Evolutionary conservation across 305 asterid species (phyloP).

Genomic region (Solanum chacoense): DNA sequence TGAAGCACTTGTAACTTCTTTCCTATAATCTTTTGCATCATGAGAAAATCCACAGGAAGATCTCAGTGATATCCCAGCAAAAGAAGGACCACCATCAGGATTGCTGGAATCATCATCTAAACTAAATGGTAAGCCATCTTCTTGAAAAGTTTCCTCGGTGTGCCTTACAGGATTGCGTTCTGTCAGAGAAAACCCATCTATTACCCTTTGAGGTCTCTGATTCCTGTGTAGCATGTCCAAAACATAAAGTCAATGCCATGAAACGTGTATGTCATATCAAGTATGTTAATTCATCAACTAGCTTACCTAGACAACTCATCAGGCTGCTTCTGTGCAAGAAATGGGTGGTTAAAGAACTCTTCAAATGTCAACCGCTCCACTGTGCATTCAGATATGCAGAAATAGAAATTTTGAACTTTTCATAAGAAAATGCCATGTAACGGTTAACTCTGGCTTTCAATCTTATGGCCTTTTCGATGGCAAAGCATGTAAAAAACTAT

Average conservation of each 20-base stretch:
- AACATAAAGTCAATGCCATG: background rate
- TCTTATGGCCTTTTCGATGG: background rate
- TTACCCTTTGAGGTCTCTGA: constrained; percentile 31
- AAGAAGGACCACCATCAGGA: constrained; percentile 43
- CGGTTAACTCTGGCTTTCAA: background rate
- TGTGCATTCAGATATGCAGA: constrained; percentile 12
- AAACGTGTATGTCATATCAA: background rate
- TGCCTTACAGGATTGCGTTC: constrained; percentile 10
- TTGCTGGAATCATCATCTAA: constrained; percentile 55
- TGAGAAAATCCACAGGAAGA: constrained; percentile 50
- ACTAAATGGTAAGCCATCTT: constrained; percentile 64
- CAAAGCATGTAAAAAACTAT: background rate
- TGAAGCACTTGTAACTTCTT: constrained; percentile 23
- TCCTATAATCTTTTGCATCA: constrained; percentile 35
- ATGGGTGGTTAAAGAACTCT: constrained; percentile 89
- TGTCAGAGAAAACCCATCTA: constrained; percentile 37
- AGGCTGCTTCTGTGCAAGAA: constrained; percentile 48
- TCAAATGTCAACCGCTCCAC: constrained; percentile 95
- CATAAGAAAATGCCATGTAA: background rate
- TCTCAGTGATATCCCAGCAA: constrained; percentile 34
- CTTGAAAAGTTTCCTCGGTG: constrained; percentile 39
- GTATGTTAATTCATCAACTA: constrained; percentile 9
- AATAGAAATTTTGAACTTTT: background rate
- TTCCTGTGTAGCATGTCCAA: constrained; percentile 22
- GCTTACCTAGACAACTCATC: constrained; percentile 45